These are phyloP conservation scores for Cercospora sp. DNA, from an alignment of 2,329 filamentous ascomycete genomes.

Conservation along the genomic window DNA sequence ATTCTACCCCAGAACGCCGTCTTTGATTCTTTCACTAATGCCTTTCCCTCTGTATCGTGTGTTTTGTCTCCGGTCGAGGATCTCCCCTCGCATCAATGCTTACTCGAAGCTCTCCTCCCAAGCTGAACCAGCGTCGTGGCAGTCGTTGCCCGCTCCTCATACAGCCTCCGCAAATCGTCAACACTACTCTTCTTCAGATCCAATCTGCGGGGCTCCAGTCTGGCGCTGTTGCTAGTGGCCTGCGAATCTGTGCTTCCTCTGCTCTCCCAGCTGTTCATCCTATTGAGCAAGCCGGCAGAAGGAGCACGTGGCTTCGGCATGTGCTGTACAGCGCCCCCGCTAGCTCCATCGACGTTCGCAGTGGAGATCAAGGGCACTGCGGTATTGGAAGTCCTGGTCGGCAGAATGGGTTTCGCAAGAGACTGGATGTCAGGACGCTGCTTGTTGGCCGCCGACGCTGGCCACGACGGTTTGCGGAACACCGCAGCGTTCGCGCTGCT, in stretches of 20 bases:
- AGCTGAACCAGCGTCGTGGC: conserved; percentile 31
- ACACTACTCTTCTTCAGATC: conserved; percentile 50
- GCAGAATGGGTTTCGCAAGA: conserved; percentile 30
- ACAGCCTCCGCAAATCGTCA: conserved; percentile 50
- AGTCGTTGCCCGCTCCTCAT: conserved; percentile 50
- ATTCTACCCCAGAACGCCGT: not conserved
- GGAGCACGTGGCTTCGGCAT: conserved; percentile 38
- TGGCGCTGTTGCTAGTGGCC: conserved; percentile 4
- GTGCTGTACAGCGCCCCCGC: conserved; percentile 5
- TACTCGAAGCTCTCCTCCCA: conserved; percentile 21
- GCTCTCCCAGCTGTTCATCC: conserved; percentile 50
- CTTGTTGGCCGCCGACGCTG: conserved; percentile 34
- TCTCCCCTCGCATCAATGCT: conserved; percentile 3
- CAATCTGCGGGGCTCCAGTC: conserved; percentile 39
- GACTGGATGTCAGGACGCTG: conserved; percentile 24
- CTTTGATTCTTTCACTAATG: not conserved
- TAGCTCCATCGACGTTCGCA: conserved; percentile 11
- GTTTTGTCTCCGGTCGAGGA: not conserved
- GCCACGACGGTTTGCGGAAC: conserved; percentile 39
- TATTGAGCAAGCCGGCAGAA: conserved; percentile 47
- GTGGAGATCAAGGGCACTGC: conserved; percentile 20
- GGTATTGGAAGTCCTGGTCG: conserved; percentile 21
- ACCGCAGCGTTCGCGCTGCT: conserved; percentile 16
- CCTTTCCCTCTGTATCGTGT: not conserved
- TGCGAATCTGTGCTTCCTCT: conserved; percentile 9